A percentile compares a stretch with the other conserved stretches of the same genome.
Evolutionary conservation across 108 stramenopile species (phyloP).

Genomic region (Fragilariopsis cylindrus): DNA sequence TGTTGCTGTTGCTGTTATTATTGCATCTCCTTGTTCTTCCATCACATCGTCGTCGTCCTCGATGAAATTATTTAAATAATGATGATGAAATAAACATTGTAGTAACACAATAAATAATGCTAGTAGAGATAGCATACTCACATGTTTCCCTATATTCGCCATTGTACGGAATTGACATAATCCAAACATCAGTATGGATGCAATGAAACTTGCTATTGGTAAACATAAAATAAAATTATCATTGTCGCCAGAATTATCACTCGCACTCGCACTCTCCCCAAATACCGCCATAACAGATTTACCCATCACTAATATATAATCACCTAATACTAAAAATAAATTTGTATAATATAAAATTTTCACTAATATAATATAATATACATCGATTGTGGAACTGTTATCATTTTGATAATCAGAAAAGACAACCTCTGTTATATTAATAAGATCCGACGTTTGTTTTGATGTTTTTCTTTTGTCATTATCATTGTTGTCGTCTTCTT

Average conservation of each 20-base stretch:
- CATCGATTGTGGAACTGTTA: background rate
- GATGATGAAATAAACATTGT: constrained; percentile 53
- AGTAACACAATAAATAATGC: constrained; percentile 55
- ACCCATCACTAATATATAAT: constrained; percentile 75
- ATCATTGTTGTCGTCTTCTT: too few species aligned
- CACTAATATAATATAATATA: constrained; percentile 19
- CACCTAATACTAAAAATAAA: constrained; percentile 68
- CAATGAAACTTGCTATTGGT: constrained; percentile 54
- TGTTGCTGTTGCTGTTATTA: background rate
- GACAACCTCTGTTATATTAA: constrained; percentile 45
- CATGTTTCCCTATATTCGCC: constrained; percentile 55
- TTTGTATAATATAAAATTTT: constrained; percentile 60
- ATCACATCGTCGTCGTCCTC: background rate
- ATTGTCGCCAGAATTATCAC: background rate
- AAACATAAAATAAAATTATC: constrained; percentile 31
- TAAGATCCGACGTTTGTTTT: constrained; percentile 41
- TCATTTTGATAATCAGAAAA: constrained; percentile 19
- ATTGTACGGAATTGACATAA: constrained; percentile 62
- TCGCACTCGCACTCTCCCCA: constrained; percentile 20
- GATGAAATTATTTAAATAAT: background rate
- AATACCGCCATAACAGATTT: constrained; percentile 61
- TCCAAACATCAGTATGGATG: constrained; percentile 60
- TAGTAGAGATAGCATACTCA: constrained; percentile 42
- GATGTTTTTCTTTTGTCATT: too few species aligned
- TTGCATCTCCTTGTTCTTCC: too few species aligned